Evolutionary conservation across 192 early-diverging fungal genomes (phyloP).

Genomic region (Lunasporangiospora selenospora): DNA sequence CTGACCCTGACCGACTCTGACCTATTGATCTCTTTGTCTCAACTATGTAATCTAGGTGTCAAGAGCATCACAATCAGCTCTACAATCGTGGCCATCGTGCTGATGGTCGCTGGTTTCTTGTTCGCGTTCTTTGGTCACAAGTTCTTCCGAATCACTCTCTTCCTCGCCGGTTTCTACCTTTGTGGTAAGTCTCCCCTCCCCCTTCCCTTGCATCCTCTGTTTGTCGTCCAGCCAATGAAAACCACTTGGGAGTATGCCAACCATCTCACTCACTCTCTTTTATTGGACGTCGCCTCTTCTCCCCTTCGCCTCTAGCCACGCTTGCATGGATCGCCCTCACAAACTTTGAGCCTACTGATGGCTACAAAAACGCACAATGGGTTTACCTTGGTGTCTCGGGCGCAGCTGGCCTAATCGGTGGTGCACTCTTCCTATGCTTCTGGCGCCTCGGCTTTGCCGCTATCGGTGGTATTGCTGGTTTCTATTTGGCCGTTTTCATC

Average conservation of each 20-base stretch:
- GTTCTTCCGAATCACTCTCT: constrained; percentile 68
- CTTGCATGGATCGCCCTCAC: constrained; percentile 54
- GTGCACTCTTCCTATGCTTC: constrained; percentile 64
- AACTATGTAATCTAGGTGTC: background rate
- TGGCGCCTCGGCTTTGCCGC: constrained; percentile 74
- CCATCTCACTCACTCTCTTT: constrained; percentile 1
- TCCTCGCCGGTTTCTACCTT: constrained; percentile 78
- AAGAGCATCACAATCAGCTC: constrained; percentile 13
- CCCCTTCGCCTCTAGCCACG: constrained; percentile 21
- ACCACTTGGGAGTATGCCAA: background rate
- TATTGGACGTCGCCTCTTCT: background rate
- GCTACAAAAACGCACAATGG: constrained; percentile 43
- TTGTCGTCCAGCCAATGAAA: background rate
- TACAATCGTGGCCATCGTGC: constrained; percentile 57
- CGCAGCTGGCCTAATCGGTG: constrained; percentile 67
- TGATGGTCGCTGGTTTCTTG: constrained; percentile 68
- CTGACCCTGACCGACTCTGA: background rate
- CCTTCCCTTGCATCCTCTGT: background rate
- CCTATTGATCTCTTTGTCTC: background rate
- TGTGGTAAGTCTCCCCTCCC: constrained; percentile 53
- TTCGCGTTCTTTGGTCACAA: constrained; percentile 72
- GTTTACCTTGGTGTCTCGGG: constrained; percentile 63
- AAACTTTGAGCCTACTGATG: constrained; percentile 47
- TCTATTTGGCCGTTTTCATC: constrained; percentile 71
- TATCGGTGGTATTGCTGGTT: constrained; percentile 81